Evolutionary conservation across 2,329 filamentous ascomycete species (phyloP).

Genomic region (Claviceps sorghi): DNA sequence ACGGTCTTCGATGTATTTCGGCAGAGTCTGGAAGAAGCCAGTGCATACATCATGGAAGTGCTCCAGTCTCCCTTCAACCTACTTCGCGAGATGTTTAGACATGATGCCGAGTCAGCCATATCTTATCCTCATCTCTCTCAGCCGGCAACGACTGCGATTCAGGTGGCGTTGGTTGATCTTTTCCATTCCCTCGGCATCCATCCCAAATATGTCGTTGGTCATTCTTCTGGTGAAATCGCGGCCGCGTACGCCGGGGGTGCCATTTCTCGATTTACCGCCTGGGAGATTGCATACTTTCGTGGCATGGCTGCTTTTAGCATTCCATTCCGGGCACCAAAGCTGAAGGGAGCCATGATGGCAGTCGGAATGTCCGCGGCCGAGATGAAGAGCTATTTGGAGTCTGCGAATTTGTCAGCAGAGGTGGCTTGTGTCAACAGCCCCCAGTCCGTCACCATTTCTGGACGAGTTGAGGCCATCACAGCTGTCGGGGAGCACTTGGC

Average conservation of each 20-base stretch:
- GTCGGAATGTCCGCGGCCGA: conserved; percentile 20
- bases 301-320: conserved; percentile 22
- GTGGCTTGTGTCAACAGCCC: conserved; percentile 32
- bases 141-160: conserved; percentile 26
- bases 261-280: conserved; percentile 23
- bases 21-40: conserved; percentile 21
- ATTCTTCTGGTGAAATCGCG: conserved; percentile 33
- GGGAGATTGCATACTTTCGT: conserved; percentile 27
- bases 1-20: conserved; percentile 28
- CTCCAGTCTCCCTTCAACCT: conserved; percentile 21
- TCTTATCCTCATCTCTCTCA: conserved; percentile 24
- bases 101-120: conserved; percentile 14
- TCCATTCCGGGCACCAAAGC: conserved; percentile 10
- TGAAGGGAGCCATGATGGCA: conserved; percentile 28
- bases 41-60: conserved; percentile 14
- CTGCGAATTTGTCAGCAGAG: conserved; percentile 12
- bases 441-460: conserved; percentile 29
- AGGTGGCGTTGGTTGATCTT: conserved; percentile 28
- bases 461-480: conserved; percentile 18
- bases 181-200: conserved; percentile 18
- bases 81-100: conserved; percentile 21
- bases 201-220: conserved; percentile 24
- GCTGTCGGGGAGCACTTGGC: conserved; percentile 18
- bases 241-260: conserved; percentile 26
- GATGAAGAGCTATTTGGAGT: conserved; percentile 14